Base-by-base conservation (phyloP, 1,284 basidiomycete genomes). In the Sanghuangporus sanghuang region DNA sequence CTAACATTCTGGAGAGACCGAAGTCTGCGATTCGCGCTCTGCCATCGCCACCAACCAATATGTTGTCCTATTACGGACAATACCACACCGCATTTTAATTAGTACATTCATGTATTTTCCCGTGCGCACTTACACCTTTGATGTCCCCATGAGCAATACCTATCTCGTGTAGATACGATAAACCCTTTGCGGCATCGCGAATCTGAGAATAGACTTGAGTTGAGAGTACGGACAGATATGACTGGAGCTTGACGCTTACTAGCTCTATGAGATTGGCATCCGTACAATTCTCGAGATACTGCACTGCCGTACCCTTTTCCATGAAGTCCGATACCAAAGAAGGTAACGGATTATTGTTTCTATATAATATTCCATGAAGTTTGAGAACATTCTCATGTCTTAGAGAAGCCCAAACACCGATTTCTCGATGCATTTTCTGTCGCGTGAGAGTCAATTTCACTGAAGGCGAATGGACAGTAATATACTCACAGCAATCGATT, bases 81-180 rank as follows among this genome's bases (percentile, higher is more conserved):
- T 11, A 48, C 14, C 23, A 27, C 9, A 42, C 32, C 14, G 39
- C 11, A 39, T n/a, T 11, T n/a, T 16, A n/a, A n/a, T 18, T n/a
- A 2, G 21, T 6, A 46, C 8, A 12, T 46, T n/a, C 5, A 7
- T 46, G 16, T 46, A 12, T 11, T n/a, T 7, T 6, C 14, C 7
- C 7, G 5, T 6, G 21, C 14, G 44, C 44, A 57, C 65, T 46
- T 36, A 66, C 65, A 3, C n/a, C 58, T 50, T 57, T 56, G 12
- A 66, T 48, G n/a, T 66, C 62, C 1, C 62, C 62, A 32, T 66
- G 65, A 3, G 52, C 38, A 16, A 63, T 39, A 27, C 39, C 56
- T 14, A 53, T 59, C 3, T n/a, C 18, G 27, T 66, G 65, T 3
- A 65, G 21, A 54, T 62, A 27, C 18, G 54, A 35, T 7, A 65